Base-by-base conservation (phyloP, 2,329 filamentous ascomycete species). In the Shiraia sp. region DNA sequence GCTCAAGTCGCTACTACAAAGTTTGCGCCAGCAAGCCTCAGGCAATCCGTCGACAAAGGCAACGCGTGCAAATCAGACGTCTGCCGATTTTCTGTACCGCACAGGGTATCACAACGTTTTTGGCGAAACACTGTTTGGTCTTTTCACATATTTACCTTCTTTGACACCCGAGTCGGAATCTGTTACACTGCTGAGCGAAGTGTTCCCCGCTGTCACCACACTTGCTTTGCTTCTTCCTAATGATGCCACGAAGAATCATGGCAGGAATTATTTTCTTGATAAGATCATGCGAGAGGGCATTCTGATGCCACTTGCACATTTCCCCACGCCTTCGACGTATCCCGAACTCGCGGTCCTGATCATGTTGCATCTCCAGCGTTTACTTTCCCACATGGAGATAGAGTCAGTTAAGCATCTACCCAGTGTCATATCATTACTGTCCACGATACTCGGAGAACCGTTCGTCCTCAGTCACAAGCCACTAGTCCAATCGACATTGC, bases 81-180 rank as follows among this genome's bases (percentile, higher is more conserved):
- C 81, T 0, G 49, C 70, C 1, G 60, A 68, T 4, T 73, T 85
- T 2, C 75, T 91, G 19, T 36, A 37, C 10, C 31, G 66, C 66
- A 10, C 75, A 75, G 32, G 87, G 1, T 79, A 92, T 6, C 79
- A 78, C 15, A 71, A 77, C 10, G 79, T 92, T 17, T 86, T 92
- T 47, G 79, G 85, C 57, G 80, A 89, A 14, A 80, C 84, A 3
- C 69, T 89, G 2, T 78, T 85, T 51, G 87, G 89, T 1, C 82
- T 84, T 25, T 77, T 96, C n/a, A 77, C 86, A 6, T 88, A 83
- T 56, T 76, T 96, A 5, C 91, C 92, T 0, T 82, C 78, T 10
- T 73, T 95, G 29, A 96, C 89, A 0, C 83, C 87, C 0, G 86
- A 88, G 57, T 63, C 76, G 0, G 87, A 93, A 41, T 87, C 87